Evolutionary conservation across 495 filamentous ascomycete genomes (phyloP).

Genomic region (Penicillium antarcticum): DNA sequence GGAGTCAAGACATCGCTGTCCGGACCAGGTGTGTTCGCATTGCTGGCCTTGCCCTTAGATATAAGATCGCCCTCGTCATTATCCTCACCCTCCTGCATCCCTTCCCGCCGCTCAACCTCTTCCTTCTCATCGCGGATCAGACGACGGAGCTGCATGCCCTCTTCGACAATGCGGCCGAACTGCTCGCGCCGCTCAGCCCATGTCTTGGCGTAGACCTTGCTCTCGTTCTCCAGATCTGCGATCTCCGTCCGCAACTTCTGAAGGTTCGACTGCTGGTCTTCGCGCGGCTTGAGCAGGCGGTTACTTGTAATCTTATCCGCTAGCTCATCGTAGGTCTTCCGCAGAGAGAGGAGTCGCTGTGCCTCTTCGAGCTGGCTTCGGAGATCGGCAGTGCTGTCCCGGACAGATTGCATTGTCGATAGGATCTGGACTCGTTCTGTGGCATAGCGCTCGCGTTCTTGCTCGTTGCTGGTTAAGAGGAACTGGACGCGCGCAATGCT

Average conservation of each 20-base stretch:
- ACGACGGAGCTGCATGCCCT: constrained; percentile 78
- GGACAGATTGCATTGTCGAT: constrained; percentile 69
- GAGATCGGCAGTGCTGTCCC: constrained; percentile 69
- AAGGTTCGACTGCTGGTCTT: constrained; percentile 76
- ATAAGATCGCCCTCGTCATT: constrained; percentile 65
- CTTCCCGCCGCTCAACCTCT: constrained; percentile 70
- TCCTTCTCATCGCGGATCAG: constrained; percentile 96
- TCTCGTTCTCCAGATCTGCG: constrained; percentile 78
- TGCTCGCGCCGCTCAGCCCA: constrained; percentile 85
- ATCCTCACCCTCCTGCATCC: constrained; percentile 74
- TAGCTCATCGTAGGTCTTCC: constrained; percentile 82
- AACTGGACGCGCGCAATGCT: constrained; percentile 87
- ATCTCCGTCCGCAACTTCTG: constrained; percentile 84
- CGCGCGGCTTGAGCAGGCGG: constrained; percentile 70
- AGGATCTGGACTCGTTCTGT: constrained; percentile 75
- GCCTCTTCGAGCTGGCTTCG: constrained; percentile 71
- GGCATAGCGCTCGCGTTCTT: constrained; percentile 83
- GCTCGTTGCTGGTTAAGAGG: constrained; percentile 74
- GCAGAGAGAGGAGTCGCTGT: constrained; percentile 68
- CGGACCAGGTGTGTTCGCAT: constrained; percentile 63
- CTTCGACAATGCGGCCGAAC: constrained; percentile 87
- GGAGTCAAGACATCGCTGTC: constrained; percentile 50
- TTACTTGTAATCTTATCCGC: constrained; percentile 84
- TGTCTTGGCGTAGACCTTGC: constrained; percentile 72
- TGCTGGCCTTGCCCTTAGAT: constrained; percentile 48